phyloP scores from a whole-genome alignment of 495 filamentous ascomycete genomes.

The Cercophora newfieldiana region DNA sequence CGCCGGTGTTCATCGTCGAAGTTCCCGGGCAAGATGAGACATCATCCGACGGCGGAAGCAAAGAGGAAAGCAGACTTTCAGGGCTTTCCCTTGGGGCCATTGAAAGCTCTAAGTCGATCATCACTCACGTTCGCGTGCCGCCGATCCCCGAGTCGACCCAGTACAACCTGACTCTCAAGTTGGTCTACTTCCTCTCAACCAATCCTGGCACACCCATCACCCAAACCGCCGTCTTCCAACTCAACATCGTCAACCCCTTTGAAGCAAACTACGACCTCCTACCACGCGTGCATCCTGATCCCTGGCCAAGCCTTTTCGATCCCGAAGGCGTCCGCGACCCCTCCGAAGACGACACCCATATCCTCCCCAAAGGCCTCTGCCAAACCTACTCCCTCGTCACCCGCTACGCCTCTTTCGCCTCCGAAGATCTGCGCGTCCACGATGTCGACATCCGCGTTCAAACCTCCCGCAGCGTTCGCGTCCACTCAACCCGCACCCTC shows the following conservation, averaged over 20 bases:
- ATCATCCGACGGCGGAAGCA: constrained; percentile 20
- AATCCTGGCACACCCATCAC: constrained; percentile 83
- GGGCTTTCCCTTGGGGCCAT: constrained; percentile 47
- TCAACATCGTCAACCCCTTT: constrained; percentile 79
- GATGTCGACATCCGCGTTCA: constrained; percentile 60
- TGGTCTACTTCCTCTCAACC: constrained; percentile 73
- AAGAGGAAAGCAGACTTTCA: constrained; percentile 38
- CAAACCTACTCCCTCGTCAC: constrained; percentile 80
- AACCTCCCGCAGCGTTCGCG: constrained; percentile 48
- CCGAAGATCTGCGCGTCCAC: constrained; percentile 67
- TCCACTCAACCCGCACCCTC: constrained; percentile 35
- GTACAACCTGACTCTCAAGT: constrained; percentile 69
- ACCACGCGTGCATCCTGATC: constrained; percentile 70
- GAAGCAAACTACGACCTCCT: constrained; percentile 84
- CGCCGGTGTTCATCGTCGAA: constrained; percentile 50
- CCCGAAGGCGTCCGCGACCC: constrained; percentile 41
- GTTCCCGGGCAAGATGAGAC: constrained; percentile 32
- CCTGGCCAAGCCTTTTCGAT: constrained; percentile 85
- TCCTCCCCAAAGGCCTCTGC: constrained; percentile 52
- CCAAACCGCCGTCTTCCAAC: constrained; percentile 62
- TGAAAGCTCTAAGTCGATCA: constrained; percentile 47
- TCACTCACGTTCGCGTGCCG: constrained; percentile 47
- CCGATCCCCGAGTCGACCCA: constrained; percentile 55
- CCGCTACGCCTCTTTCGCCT: constrained; percentile 69
- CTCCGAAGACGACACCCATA: constrained; percentile 1